These are phyloP conservation scores for Acer negundo DNA, from an alignment of 345 rosid genomes.

Conservation along the genomic window DNA sequence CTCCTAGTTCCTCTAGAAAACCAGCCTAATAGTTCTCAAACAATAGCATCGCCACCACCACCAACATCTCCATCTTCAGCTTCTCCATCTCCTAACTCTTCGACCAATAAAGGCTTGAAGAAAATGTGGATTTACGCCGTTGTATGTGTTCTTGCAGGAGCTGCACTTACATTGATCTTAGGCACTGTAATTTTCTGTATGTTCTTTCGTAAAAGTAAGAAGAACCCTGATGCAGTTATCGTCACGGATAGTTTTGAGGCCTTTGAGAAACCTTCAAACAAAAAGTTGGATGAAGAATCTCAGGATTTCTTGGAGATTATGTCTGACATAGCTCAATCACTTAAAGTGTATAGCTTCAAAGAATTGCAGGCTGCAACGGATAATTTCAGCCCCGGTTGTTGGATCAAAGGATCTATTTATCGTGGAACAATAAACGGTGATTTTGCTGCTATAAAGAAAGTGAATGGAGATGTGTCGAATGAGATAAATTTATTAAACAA, in stretches of 20 bases:
- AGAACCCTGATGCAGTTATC: constrained; percentile 18
- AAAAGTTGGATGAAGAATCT: constrained; percentile 45
- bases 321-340: constrained; percentile 52
- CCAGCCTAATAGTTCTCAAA: constrained; percentile 37
- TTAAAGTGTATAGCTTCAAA: constrained; percentile 56
- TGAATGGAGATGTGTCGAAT: constrained; percentile 64
- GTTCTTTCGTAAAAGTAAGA: constrained; percentile 27
- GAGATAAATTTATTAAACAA: constrained; percentile 64
- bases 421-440: constrained; percentile 67
- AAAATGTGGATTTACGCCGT: constrained; percentile 62
- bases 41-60: constrained; percentile 30
- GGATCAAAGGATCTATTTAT: constrained; percentile 59
- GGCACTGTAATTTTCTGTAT: constrained; percentile 37
- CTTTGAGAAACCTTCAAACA: constrained; percentile 33
- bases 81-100: constrained; percentile 23
- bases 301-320: constrained; percentile 42
- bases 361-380: constrained; percentile 69
- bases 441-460: constrained; percentile 71
- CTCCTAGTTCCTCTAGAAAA: constrained; percentile 50
- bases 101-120: constrained; percentile 28
- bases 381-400: constrained; percentile 54
- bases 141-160: constrained; percentile 54
- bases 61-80: constrained; percentile 36
- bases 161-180: constrained; percentile 27
- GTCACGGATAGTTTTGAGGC: constrained; percentile 38